These are phyloP conservation scores for Arthroderma uncinatum DNA, from an alignment of 2,329 filamentous ascomycete species.

Conservation along the genomic window DNA sequence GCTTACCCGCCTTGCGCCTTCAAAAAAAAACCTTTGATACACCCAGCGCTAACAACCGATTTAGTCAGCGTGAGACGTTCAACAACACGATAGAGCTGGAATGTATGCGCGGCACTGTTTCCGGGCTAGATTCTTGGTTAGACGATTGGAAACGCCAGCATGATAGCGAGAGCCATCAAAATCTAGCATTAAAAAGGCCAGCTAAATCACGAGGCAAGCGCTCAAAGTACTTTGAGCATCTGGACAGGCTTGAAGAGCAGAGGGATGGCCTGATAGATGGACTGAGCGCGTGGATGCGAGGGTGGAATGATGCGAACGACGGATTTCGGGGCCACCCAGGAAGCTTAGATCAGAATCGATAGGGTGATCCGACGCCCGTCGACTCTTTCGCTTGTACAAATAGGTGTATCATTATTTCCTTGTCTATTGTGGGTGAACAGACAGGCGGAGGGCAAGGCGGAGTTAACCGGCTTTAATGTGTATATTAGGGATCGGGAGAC, in stretches of 20 bases:
- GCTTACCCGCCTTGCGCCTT: neutral
- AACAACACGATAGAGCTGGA: conserved; percentile 28
- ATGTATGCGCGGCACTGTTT: conserved; percentile 27
- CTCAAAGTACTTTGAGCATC: conserved; percentile 3
- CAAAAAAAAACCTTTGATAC: neutral
- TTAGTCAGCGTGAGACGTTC: conserved; percentile 23
- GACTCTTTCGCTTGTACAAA: neutral
- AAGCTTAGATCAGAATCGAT: conserved; percentile 33
- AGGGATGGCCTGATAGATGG: conserved; percentile 28
- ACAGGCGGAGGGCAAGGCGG: neutral
- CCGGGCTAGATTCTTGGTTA: conserved; percentile 27
- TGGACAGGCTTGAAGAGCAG: conserved; percentile 15
- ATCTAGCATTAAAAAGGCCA: conserved; percentile 5
- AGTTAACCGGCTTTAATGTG: neutral
- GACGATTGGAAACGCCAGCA: conserved; percentile 19
- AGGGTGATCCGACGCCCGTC: neutral
- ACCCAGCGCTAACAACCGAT: neutral
- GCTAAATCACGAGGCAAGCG: conserved; percentile 8
- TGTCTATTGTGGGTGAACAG: neutral
- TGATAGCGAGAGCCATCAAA: conserved; percentile 10
- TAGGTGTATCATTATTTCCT: neutral
- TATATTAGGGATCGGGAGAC: neutral
- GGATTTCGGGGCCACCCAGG: conserved; percentile 38
- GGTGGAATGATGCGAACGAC: conserved; percentile 35
- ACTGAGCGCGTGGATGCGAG: conserved; percentile 33